Evolutionary conservation across 208 protist genomes (phyloP), one percentile per base, ranked within the genome.

Genomic region (Baffinella frigidus): DNA sequence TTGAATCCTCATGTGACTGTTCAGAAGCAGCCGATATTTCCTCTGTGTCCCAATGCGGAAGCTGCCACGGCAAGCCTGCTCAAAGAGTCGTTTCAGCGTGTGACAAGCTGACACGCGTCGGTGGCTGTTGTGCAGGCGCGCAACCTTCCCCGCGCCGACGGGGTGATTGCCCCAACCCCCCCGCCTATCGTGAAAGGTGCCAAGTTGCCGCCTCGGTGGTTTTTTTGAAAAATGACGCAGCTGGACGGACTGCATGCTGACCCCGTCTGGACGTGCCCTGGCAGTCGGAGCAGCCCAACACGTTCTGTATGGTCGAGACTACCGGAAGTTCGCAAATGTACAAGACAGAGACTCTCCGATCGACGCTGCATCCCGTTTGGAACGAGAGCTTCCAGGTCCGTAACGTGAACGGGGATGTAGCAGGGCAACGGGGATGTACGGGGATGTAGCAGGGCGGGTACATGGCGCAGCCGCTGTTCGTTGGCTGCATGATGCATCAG

Each of bases 311-410:
- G 38, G 38, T 74, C 33, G 68, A 74, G 68, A 35, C 68, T 2
- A 74, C 68, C 7, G 38, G 68, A 17, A 43, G 33, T 45, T 35
- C 30, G 0, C 68, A 74, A 33, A 74, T 38, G 68, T 74, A 74
- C 68, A 74, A 35, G 68, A 74, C 68, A 17, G 20, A 74, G 4
- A 33, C 33, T 38, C 33, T 74, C 24, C 0, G 17, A 43, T 14
- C 24, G 68, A 74, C 36, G 17, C 33, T 74, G 68, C 68, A 74
- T 39, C 68, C 68, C 41, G 68, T 74, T 74, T 74, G 68, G 68
- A 74, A 74, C 33, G 68, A 74, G 68, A 74, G 68, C 68, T 74
- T 38, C 33, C 68, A 74, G 68, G 68, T 74, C n/a, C n/a, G n/a
- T n/a, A n/a, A n/a, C n/a, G n/a, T n/a, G n/a, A n/a, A n/a, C n/a